Evolutionary conservation across 176 grass and related monocot genomes (phyloP).

Genomic region (Carex pumila): DNA sequence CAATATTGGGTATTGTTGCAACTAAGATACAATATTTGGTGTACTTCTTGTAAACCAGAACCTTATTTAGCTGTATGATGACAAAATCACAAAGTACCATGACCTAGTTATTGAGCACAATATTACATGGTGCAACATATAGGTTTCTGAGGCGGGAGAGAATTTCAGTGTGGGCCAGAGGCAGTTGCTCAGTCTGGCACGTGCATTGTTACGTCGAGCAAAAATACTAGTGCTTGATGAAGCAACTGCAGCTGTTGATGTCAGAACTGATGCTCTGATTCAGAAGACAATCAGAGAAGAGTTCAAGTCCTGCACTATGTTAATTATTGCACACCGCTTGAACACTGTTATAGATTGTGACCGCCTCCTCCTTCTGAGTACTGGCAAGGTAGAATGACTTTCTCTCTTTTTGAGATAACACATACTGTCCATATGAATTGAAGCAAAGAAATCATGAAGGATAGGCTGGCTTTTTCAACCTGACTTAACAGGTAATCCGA

Average conservation of each 20-base stretch:
- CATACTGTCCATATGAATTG: background rate
- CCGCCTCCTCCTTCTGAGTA: slow-evolving; percentile 78
- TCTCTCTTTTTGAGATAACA: background rate
- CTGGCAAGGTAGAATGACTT: slow-evolving; percentile 54
- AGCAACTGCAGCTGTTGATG: slow-evolving; percentile 96
- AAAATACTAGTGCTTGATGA: slow-evolving; percentile 99
- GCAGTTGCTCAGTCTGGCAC: slow-evolving; percentile 83
- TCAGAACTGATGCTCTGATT: slow-evolving; percentile 95
- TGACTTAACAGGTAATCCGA: background rate
- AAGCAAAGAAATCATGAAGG: background rate
- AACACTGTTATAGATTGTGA: slow-evolving; percentile 98
- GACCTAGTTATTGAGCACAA: background rate
- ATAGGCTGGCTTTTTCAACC: background rate
- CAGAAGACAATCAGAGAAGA: slow-evolving; percentile 98
- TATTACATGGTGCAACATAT: background rate
- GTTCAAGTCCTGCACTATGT: slow-evolving; percentile 98
- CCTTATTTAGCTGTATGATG: background rate
- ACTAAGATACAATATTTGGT: background rate
- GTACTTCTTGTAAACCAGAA: background rate
- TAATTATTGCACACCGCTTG: slow-evolving; percentile 87
- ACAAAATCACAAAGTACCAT: background rate
- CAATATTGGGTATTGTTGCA: background rate
- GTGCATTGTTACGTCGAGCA: slow-evolving; percentile 80
- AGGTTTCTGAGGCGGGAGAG: slow-evolving; percentile 96
- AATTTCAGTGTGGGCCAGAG: slow-evolving; percentile 98